Evolutionary conservation across 2,329 filamentous ascomycete genomes (phyloP).

Genomic region (Colletotrichum lentis): DNA sequence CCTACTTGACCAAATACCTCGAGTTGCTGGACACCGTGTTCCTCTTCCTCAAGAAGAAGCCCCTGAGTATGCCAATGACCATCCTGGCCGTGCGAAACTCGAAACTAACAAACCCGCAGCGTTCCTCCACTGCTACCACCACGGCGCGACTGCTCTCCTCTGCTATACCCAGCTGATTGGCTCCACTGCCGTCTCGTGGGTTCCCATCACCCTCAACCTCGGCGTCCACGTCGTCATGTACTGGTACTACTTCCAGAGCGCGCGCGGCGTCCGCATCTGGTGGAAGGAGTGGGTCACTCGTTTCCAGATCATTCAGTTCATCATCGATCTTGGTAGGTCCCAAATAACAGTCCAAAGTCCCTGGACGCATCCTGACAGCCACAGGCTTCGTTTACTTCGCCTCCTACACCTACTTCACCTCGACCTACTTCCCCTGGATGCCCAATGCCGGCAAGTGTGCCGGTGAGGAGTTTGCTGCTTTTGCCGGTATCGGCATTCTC

Average conservation of each 20-base stretch:
- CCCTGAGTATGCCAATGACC: constrained; percentile 69
- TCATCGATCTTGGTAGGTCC: constrained; percentile 88
- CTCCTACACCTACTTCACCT: constrained; percentile 98
- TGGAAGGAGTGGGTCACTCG: constrained; percentile 99
- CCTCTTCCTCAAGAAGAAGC: constrained; percentile 99
- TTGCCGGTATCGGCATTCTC: constrained; percentile 89
- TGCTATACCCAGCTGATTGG: constrained; percentile 98
- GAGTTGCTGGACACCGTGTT: constrained; percentile 96
- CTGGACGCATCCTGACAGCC: constrained; percentile 38
- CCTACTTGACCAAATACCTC: constrained; percentile 98
- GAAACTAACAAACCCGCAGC: constrained; percentile 57
- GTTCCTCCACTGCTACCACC: constrained; percentile 99
- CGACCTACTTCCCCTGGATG: constrained; percentile 84
- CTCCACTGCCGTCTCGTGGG: constrained; percentile 92
- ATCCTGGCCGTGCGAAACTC: constrained; percentile 17
- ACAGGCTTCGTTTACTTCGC: constrained; percentile 97
- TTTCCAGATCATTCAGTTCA: constrained; percentile 95
- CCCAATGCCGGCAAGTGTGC: constrained; percentile 88
- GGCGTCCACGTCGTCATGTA: constrained; percentile 98
- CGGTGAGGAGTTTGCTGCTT: constrained; percentile 95
- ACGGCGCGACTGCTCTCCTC: constrained; percentile 93
- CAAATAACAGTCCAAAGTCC: not conserved
- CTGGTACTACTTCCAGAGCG: constrained; percentile 99
- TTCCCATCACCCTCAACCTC: constrained; percentile 90
- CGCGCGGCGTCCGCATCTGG: constrained; percentile 94